These are phyloP conservation scores for Karstenula rhodostoma DNA, from an alignment of 2,329 filamentous ascomycete genomes.

Conservation along the genomic window DNA sequence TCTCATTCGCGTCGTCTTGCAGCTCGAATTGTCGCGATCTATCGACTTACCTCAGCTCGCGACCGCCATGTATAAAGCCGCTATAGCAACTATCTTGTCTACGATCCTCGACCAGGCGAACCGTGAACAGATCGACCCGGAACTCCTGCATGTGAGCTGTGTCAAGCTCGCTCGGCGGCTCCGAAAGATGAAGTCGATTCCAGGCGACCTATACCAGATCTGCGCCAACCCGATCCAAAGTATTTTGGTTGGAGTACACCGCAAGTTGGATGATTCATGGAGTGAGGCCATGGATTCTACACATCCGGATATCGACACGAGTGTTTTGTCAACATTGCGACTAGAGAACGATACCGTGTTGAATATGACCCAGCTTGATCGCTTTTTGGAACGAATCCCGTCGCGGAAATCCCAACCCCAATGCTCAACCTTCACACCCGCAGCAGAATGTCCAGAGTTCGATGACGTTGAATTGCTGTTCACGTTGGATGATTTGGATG, in stretches of 20 bases:
- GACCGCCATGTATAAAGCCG: conserved; percentile 56
- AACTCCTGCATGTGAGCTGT: conserved; percentile 23
- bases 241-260: background rate
- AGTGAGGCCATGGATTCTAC: background rate
- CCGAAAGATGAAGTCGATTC: conserved; percentile 30
- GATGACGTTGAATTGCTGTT: conserved; percentile 17
- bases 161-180: conserved; percentile 34
- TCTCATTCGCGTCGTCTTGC: conserved; percentile 61
- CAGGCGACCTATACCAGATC: background rate
- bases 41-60: background rate
- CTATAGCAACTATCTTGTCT: conserved; percentile 60
- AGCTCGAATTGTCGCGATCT: conserved; percentile 47
- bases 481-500: conserved; percentile 3
- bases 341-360: background rate
- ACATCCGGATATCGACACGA: background rate
- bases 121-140: background rate
- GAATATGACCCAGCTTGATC: background rate
- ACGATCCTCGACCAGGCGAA: conserved; percentile 42
- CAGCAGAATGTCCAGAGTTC: conserved; percentile 18
- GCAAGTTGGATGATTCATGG: background rate
- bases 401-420: background rate
- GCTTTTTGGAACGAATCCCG: background rate
- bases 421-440: conserved; percentile 20
- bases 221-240: background rate
- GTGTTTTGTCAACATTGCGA: background rate